Evolutionary conservation across 768 basidiomycete genomes (phyloP).

Genomic region (Lactarius sp.): DNA sequence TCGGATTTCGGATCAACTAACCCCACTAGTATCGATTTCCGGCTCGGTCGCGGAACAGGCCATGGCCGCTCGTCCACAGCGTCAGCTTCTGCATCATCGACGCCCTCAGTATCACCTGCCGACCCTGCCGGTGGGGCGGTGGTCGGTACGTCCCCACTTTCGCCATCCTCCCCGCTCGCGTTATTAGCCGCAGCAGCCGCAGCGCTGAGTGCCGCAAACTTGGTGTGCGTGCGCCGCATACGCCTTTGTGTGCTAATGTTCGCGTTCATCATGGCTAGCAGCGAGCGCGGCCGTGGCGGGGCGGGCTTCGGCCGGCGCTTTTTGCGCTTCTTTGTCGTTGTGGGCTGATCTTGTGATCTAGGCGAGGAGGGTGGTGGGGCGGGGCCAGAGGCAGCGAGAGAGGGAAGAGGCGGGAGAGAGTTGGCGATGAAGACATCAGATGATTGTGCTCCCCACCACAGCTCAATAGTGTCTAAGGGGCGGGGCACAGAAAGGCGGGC

Average conservation of each 20-base stretch:
- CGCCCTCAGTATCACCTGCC: constrained; percentile 23
- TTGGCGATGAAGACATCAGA: constrained; percentile 24
- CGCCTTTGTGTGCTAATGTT: constrained; percentile 74
- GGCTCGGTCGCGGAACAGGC: constrained; percentile 29
- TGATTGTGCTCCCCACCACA: constrained; percentile 26
- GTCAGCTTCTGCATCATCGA: constrained; percentile 39
- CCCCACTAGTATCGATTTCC: constrained; percentile 22
- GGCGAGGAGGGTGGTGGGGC: constrained; percentile 26
- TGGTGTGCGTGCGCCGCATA: constrained; percentile 66
- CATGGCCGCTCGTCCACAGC: constrained; percentile 64
- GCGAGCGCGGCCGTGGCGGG: constrained; percentile 32
- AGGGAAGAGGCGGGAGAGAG: constrained; percentile 25
- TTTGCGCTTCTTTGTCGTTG: constrained; percentile 29
- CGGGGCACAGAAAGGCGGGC: constrained; percentile 39
- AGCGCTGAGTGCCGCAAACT: constrained; percentile 54
- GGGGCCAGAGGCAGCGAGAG: constrained; percentile 23
- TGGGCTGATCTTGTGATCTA: constrained; percentile 22
- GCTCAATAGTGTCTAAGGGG: constrained; percentile 19
- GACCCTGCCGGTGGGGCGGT: constrained; percentile 1
- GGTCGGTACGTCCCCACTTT: constrained; percentile 7
- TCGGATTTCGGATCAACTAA: constrained; percentile 36
- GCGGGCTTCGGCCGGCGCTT: constrained; percentile 35
- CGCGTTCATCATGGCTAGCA: constrained; percentile 67
- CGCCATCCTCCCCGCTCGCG: constrained; percentile 33
- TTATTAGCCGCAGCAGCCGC: constrained; percentile 31